Evolutionary conservation across 176 grass and related monocot species (phyloP).

Genomic region (Aegilops sharonensis): DNA sequence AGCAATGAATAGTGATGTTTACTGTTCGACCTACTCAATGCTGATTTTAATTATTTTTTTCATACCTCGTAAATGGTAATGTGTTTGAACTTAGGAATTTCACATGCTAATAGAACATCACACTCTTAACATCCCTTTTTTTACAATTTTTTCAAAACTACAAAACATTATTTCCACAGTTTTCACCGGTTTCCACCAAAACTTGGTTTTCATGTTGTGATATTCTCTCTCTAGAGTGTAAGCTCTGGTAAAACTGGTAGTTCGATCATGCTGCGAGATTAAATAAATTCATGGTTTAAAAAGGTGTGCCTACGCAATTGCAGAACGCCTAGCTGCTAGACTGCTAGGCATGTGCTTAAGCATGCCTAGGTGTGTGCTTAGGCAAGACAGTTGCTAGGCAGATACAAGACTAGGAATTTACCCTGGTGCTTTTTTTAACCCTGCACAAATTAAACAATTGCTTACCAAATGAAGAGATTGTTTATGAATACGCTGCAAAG

Average conservation of each 20-base stretch:
- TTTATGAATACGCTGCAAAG: slow-evolving; percentile 99
- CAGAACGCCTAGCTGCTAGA: neutral
- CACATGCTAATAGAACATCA: no score
- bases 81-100: no score
- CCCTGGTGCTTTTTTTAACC: neutral
- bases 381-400: neutral
- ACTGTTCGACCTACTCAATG: no score
- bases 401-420: neutral
- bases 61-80: no score
- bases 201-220: no score
- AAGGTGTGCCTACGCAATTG: neutral
- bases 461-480: slow-evolving; percentile 98
- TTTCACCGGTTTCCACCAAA: no score
- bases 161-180: no score
- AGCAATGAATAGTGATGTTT: no score
- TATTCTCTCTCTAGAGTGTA: neutral
- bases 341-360: neutral
- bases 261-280: neutral
- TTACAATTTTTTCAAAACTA: no score
- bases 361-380: neutral
- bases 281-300: slow-evolving; percentile 4
- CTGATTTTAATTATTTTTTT: no score
- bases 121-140: no score
- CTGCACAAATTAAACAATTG: slow-evolving; percentile 22
- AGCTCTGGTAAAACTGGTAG: neutral